These are phyloP conservation scores for Hortaea werneckii DNA, from an alignment of 2,329 filamentous ascomycete species.

Conservation along the genomic window DNA sequence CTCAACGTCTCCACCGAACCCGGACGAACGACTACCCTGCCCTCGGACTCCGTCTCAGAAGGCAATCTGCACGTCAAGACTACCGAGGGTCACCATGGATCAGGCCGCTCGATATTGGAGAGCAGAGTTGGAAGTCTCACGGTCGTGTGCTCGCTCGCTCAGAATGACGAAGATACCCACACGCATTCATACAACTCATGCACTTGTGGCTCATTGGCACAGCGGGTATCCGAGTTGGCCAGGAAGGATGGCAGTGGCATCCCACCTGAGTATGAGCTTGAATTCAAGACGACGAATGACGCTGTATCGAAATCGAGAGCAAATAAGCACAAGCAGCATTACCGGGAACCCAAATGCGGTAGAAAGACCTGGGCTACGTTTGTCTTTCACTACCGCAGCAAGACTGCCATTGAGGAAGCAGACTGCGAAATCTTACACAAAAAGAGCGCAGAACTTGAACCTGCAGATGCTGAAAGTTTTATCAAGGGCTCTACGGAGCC, in stretches of 20 bases:
- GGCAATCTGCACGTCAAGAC: conserved; percentile 12
- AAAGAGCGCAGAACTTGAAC: conserved; percentile 6
- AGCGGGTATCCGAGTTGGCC: conserved; percentile 3
- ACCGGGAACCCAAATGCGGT: conserved; percentile 17
- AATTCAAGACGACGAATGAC: conserved; percentile 6
- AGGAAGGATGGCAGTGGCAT: conserved; percentile 11
- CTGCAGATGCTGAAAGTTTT: conserved; percentile 1
- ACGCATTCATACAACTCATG: conserved; percentile 8
- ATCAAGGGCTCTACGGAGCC: background rate
- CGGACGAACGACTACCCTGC: conserved; percentile 4
- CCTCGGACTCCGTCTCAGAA: conserved; percentile 11
- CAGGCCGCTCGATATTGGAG: background rate
- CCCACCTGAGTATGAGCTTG: conserved; percentile 12
- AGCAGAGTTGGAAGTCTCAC: conserved; percentile 11
- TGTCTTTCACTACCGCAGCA: conserved; percentile 32
- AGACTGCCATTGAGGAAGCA: conserved; percentile 14
- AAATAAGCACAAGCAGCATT: conserved; percentile 10
- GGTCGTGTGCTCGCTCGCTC: conserved; percentile 11
- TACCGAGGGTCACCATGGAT: no score
- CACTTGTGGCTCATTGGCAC: conserved; percentile 11
- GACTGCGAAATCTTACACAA: conserved; percentile 5
- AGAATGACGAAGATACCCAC: conserved; percentile 8
- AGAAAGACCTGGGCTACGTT: conserved; percentile 30
- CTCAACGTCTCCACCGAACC: no score
- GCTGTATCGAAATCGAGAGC: conserved; percentile 6